phyloP scores from a whole-genome alignment of 2,329 filamentous ascomycete species.

The Cladophialophora exuberans region DNA sequence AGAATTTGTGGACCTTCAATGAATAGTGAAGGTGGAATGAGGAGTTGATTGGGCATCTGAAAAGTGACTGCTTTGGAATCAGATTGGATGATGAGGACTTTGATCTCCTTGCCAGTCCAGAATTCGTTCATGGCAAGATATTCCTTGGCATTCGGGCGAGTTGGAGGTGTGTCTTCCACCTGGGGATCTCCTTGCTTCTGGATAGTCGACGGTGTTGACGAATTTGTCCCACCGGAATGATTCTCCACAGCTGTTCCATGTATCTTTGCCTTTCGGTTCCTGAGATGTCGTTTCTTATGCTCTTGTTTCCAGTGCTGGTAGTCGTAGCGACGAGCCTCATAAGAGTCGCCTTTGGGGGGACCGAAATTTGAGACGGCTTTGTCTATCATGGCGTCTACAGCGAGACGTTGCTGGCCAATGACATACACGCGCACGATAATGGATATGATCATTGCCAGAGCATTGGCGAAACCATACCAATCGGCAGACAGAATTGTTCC shows the following conservation, averaged over 20 bases:
- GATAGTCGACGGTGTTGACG: neutral
- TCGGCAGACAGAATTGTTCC: conserved; percentile 23
- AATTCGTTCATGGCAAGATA: neutral
- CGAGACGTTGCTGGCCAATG: conserved; percentile 20
- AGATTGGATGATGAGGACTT: conserved; percentile 25
- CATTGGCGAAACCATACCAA: conserved; percentile 30
- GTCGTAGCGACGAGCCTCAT: conserved; percentile 4
- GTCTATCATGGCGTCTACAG: conserved; percentile 21
- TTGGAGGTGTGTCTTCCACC: neutral
- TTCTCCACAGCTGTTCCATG: neutral
- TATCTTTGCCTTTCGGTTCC: neutral
- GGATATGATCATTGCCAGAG: conserved; percentile 27
- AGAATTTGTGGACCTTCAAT: conserved; percentile 14
- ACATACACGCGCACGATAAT: conserved; percentile 23
- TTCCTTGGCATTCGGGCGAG: conserved; percentile 2
- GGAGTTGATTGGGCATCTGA: conserved; percentile 24
- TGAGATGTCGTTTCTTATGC: neutral
- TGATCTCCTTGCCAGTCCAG: conserved; percentile 18
- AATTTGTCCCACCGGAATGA: conserved; percentile 1
- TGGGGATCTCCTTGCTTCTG: neutral
- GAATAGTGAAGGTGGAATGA: conserved; percentile 23
- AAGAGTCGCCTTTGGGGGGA: neutral
- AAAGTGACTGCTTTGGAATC: conserved; percentile 28
- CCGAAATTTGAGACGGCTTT: conserved; percentile 6
- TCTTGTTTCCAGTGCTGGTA: neutral